These are phyloP conservation scores for Medicago ruthenica DNA, from an alignment of 306 rosid genomes.

Conservation along the genomic window DNA sequence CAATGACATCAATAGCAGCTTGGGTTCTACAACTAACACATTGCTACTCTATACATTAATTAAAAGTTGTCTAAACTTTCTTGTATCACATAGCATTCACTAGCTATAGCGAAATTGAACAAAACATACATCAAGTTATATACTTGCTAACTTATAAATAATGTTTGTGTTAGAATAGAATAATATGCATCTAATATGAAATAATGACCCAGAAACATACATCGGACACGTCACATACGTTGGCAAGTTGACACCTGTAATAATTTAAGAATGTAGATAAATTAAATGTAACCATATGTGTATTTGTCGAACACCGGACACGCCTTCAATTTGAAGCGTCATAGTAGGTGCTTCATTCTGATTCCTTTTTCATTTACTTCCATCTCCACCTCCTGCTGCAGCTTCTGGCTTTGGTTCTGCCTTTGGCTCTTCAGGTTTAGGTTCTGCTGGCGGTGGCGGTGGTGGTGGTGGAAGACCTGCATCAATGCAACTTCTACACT, in stretches of 20 bases:
- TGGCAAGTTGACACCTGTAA: background rate
- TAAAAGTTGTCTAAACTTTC: slow-evolving; percentile 37
- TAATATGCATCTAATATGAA: background rate
- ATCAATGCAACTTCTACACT: slow-evolving; percentile 84
- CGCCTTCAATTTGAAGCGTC: background rate
- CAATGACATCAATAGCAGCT: slow-evolving; percentile 33
- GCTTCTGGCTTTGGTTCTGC: slow-evolving; percentile 44
- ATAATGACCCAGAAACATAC: background rate
- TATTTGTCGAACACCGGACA: background rate
- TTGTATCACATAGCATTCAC: slow-evolving; percentile 16
- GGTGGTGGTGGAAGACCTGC: slow-evolving; percentile 55
- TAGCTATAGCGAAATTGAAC: slow-evolving; percentile 5
- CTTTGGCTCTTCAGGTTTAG: slow-evolving; percentile 56
- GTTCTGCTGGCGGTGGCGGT: slow-evolving; percentile 30
- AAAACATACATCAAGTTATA: slow-evolving; percentile 41
- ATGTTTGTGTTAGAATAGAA: slow-evolving; percentile 44
- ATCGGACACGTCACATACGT: background rate
- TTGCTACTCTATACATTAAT: slow-evolving; percentile 37
- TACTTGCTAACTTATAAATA: slow-evolving; percentile 13
- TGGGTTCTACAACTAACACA: slow-evolving; percentile 43
- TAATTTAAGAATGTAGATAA: too few relatives aligned
- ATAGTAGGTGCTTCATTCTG: background rate
- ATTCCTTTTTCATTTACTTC: slow-evolving; percentile 49
- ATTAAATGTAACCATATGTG: background rate
- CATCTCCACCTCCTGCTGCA: slow-evolving; percentile 41